Evolutionary conservation across 305 asterid species (phyloP).

Genomic region (Fraxinus albicans): DNA sequence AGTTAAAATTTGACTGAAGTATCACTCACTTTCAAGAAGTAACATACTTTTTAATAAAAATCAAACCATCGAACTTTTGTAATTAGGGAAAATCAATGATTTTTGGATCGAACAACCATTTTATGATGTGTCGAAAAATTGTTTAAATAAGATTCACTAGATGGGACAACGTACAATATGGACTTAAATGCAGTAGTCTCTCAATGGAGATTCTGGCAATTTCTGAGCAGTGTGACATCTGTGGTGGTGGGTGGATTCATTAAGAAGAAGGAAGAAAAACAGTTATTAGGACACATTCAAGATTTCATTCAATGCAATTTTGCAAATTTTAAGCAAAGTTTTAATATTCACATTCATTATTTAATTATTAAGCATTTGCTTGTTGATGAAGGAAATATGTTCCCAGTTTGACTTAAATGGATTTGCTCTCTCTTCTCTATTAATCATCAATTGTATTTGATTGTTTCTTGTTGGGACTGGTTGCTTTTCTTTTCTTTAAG

Average conservation of each 20-base stretch:
- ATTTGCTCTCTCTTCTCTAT: not conserved
- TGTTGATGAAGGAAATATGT: slow-evolving; percentile 26
- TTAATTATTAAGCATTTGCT: slow-evolving; percentile 14
- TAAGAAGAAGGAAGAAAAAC: slow-evolving; percentile 16
- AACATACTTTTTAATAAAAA: not conserved
- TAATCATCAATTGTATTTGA: not conserved
- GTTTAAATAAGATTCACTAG: not conserved
- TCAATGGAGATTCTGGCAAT: not conserved
- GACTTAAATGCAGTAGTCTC: not conserved
- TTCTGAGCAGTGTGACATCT: not conserved
- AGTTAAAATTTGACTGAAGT: not conserved
- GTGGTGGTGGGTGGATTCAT: slow-evolving; percentile 32
- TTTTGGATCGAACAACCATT: not conserved
- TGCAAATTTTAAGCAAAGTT: not conserved
- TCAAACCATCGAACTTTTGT: not conserved
- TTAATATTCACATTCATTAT: slow-evolving; percentile 10
- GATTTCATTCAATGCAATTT: slow-evolving; percentile 10
- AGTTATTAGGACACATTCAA: slow-evolving; percentile 10
- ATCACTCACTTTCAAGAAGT: not conserved
- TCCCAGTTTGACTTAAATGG: slow-evolving; percentile 15
- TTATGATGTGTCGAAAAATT: not conserved
- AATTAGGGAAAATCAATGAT: not conserved
- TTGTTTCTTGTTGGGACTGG: not conserved
- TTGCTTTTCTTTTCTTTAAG: not conserved
- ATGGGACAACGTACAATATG: not conserved